Evolutionary conservation across 1,139 yeast species (phyloP).

Genomic region (Saccharomyces hybrid): DNA sequence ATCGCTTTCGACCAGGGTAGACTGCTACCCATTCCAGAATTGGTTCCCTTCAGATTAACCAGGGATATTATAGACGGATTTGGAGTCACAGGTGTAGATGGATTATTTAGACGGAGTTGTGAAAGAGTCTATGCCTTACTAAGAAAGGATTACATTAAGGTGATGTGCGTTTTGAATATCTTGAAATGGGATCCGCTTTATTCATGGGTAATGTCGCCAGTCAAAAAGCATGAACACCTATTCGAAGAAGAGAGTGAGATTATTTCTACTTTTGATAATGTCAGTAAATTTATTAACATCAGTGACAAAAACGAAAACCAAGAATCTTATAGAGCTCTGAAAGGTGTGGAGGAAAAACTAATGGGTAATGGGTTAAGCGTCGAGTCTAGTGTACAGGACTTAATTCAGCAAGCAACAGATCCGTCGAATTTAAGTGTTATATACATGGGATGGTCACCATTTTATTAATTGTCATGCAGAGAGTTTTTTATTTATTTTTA

Average conservation of each 20-base stretch:
- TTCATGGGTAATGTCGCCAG: constrained; percentile 78
- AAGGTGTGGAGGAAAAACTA: constrained; percentile 64
- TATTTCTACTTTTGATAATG: constrained; percentile 7
- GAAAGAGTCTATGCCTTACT: constrained; percentile 68
- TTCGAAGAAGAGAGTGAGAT: constrained; percentile 21
- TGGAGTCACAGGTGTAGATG: constrained; percentile 77
- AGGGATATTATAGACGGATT: constrained; percentile 89
- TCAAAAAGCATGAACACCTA: constrained; percentile 42
- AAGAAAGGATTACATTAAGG: constrained; percentile 57
- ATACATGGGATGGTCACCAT: constrained; percentile 73
- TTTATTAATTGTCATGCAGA: constrained; percentile 26
- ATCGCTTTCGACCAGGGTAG: constrained; percentile 94
- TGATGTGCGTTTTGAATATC: constrained; percentile 77
- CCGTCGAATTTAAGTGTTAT: constrained; percentile 62
- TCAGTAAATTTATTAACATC: constrained; percentile 5
- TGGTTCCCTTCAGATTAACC: constrained; percentile 87
- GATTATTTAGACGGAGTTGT: constrained; percentile 63
- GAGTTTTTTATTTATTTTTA: background rate
- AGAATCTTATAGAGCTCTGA: constrained; percentile 66
- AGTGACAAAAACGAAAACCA: constrained; percentile 38
- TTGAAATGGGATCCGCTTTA: constrained; percentile 88
- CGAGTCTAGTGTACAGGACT: constrained; percentile 77
- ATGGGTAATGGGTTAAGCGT: constrained; percentile 59
- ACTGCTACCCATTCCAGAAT: constrained; percentile 76
- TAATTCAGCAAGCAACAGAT: constrained; percentile 71